These are phyloP conservation scores for Boletus sp. DNA, from an alignment of 768 basidiomycete genomes.

Conservation along the genomic window DNA sequence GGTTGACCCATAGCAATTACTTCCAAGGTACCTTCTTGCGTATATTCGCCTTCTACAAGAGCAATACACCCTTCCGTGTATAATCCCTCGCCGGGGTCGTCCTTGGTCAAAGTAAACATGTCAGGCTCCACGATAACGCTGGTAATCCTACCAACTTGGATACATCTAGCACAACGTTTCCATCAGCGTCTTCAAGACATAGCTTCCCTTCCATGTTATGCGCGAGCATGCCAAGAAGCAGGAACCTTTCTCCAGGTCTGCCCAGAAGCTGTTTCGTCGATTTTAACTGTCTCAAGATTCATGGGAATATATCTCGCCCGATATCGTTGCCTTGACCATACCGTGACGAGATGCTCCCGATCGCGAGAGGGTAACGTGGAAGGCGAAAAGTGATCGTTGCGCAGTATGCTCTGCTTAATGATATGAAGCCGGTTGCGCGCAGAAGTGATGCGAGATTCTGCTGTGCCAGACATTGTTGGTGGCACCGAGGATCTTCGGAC, in stretches of 20 bases:
- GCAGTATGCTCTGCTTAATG: slow-evolving; percentile 87
- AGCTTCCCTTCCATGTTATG: slow-evolving; percentile 88
- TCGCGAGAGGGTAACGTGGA: slow-evolving; percentile 90
- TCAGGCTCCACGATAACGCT: background rate
- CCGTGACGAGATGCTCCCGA: slow-evolving; percentile 84
- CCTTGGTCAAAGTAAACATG: slow-evolving; percentile 37
- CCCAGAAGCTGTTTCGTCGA: slow-evolving; percentile 97
- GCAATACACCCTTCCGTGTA: slow-evolving; percentile 97
- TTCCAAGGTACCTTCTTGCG: slow-evolving; percentile 82
- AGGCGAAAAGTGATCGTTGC: slow-evolving; percentile 98
- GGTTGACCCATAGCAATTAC: slow-evolving; percentile 97
- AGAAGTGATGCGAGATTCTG: slow-evolving; percentile 77
- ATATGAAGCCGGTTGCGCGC: slow-evolving; percentile 85
- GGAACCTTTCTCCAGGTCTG: slow-evolving; percentile 82
- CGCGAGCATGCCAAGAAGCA: slow-evolving; percentile 90
- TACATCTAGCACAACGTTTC: slow-evolving; percentile 84
- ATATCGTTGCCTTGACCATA: slow-evolving; percentile 36
- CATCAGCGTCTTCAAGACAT: slow-evolving; percentile 92
- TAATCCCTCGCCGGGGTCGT: slow-evolving; percentile 91
- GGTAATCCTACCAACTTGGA: slow-evolving; percentile 63
- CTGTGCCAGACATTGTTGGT: slow-evolving; percentile 75
- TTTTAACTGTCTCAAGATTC: slow-evolving; percentile 57
- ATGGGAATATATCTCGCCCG: slow-evolving; percentile 17
- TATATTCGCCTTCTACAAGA: slow-evolving; percentile 95
- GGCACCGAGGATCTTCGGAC: slow-evolving; percentile 43